phyloP scores from a whole-genome alignment of 208 protist genomes.

The Strigomonas culicis region DNA sequence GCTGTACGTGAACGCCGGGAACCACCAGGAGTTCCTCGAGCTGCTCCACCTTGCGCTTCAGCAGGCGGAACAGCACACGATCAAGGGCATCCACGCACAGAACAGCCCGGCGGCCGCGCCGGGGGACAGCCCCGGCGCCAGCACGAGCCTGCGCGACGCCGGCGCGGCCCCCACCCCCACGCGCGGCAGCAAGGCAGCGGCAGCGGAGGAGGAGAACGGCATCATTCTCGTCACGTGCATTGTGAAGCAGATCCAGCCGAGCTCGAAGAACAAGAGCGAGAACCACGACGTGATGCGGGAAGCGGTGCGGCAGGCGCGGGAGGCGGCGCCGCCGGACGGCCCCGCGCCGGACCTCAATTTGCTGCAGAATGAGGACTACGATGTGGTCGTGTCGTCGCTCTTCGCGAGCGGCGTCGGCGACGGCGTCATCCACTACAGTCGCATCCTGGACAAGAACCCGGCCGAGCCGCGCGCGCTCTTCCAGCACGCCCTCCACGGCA shows the following conservation, averaged over 20 bases:
- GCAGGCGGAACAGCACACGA: constrained; percentile 8
- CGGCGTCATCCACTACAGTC: constrained; percentile 71
- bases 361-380: constrained; percentile 12
- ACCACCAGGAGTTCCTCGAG: constrained; percentile 50
- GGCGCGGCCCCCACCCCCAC: too few relatives aligned
- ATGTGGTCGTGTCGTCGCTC: constrained; percentile 67
- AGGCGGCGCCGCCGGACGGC: not conserved
- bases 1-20: constrained; percentile 45
- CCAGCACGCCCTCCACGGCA: constrained; percentile 64
- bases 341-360: not conserved
- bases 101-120: constrained; percentile 2
- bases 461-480: constrained; percentile 73
- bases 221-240: constrained; percentile 65
- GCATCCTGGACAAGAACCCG: constrained; percentile 82
- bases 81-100: not conserved
- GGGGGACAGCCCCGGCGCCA: not conserved
- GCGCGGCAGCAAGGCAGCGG: not conserved
- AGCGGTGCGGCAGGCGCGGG: not conserved
- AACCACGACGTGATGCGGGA: not conserved
- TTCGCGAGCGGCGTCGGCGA: constrained; percentile 62
- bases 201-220: constrained; percentile 42
- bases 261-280: constrained; percentile 24
- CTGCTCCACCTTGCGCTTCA: constrained; percentile 38
- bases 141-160: not conserved
- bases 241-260: constrained; percentile 61